Base-by-base conservation (phyloP, 257 asterid genomes). In the Ligustrum vulgare region DNA sequence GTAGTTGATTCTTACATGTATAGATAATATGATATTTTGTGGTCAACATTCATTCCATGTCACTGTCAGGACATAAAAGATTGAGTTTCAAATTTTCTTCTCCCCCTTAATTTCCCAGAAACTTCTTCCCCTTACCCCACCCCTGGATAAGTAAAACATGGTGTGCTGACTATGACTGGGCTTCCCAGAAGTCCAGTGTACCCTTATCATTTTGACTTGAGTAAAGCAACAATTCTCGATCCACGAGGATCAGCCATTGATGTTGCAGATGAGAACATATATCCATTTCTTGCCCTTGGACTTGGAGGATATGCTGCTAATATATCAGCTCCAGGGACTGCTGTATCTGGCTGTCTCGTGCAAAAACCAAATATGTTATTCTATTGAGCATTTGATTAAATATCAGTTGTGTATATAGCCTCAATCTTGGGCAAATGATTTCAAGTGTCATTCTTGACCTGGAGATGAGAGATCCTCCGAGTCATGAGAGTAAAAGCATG, bases 241-340 rank as follows among this genome's bases (percentile, higher is more conserved):
- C 78, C 31, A 28, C 75, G 81, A 39, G 85, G 83, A 16, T 74
- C 16, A 9, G 87, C 83, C 87, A 78, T 84, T 2, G 83, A 84
- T 41, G 87, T 81, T 35, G 85, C 87, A 25, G 62, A 23, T 0
- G 34, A 45, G 36, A 70, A 0, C 28, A 2, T 33, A 56, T 64
- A 72, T 1, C 4, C 67, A 72, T 9, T 9, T 11, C n/a, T 6
- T 51, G 37, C 41, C 18, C 15, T 49, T 6, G 68, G 43, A n/a
- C 5, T 18, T 45, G 79, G 70, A 67, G 51, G 5, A 43, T 70
- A 12, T 7, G 87, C 89, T 31, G 84, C 87, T 64, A 85, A 54
- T 80, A 83, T 80, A 56, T 78, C 76, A 22, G 77, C 80, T 70
- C 89, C 85, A 2, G 86, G 89, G 23, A 87, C 89, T 60, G 84